Evolutionary conservation across 1,139 yeast species (phyloP), one percentile per base, ranked within the genome.

Genomic region (Wickerhamomyces sp.): DNA sequence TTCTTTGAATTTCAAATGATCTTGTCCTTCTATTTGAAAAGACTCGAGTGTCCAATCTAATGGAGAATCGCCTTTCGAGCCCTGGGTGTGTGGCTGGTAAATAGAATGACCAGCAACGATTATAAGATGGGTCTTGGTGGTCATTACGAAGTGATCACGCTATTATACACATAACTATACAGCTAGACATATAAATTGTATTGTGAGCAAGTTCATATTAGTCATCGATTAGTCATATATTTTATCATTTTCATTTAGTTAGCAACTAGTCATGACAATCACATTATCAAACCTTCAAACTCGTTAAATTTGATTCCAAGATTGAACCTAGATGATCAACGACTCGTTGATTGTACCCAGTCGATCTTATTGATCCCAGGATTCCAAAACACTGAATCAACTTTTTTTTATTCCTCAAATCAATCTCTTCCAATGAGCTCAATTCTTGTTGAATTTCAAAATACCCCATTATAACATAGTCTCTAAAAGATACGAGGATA

Each of bases 91-190:
- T 12, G 26, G 26, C 28, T 63, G 66, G 86, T 86, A 81, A 3
- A 81, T 69, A 0, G 82, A 71, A 47, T 81, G 91, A 40, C 89
- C 78, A 1, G 91, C 87, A 1, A 81, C 69, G 7, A 81, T 62
- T 6, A 81, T 63, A 26, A 78, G 51, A 31, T 66, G 63, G 3
- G 23, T 16, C 13, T 28, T 28, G 12, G 18, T 4, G 22, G 23
- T 23, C 5, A 5, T 17, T 26, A 6, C 15, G n/a, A 9, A 12
- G 9, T 26, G n/a, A n/a, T n/a, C n/a, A n/a, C n/a, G n/a, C n/a
- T n/a, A n/a, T n/a, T n/a, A n/a, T n/a, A n/a, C n/a, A n/a, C n/a
- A n/a, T n/a, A n/a, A n/a, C n/a, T n/a, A n/a, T n/a, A n/a, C n/a
- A n/a, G n/a, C n/a, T n/a, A n/a, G n/a, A n/a, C n/a, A n/a, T n/a